Conservation (phyloP, 805 yeast genomes). For the Lipomyces spencermartinsiae region DNA sequence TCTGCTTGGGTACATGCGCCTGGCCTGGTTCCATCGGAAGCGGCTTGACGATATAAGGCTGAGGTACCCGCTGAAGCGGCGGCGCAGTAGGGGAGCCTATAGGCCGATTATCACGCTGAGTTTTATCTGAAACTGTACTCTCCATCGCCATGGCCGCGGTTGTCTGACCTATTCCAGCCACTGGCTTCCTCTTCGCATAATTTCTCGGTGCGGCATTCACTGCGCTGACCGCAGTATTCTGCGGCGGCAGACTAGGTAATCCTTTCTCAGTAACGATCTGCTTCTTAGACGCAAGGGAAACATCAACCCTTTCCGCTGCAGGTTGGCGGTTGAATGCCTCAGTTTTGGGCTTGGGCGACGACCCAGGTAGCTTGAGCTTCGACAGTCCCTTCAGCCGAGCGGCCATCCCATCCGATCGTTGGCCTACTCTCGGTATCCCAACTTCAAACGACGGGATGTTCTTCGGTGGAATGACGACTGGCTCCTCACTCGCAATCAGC, state of each 20-base stretch:
- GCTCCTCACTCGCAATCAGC: background rate
- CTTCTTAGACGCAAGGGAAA: background rate
- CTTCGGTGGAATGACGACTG: background rate
- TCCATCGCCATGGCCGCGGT: background rate
- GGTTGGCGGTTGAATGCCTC: background rate
- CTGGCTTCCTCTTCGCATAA: slow-evolving; percentile 3
- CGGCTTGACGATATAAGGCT: background rate
- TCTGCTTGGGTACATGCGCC: background rate
- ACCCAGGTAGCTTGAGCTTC: background rate
- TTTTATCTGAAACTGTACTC: background rate
- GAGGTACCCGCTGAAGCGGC: background rate
- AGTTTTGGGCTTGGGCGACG: background rate
- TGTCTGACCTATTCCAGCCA: background rate
- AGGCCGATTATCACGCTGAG: background rate
- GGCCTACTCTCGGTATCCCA: background rate
- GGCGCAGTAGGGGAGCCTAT: slow-evolving; percentile 8
- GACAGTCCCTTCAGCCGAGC: background rate
- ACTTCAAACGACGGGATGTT: background rate
- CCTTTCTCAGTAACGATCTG: background rate
- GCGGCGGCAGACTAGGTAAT: background rate
- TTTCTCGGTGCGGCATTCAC: background rate
- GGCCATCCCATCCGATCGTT: background rate
- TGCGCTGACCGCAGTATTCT: background rate
- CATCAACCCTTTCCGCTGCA: background rate
- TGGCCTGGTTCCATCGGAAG: slow-evolving; percentile 3